These are phyloP conservation scores for Phytophthora boehmeriae DNA, from an alignment of 352 stramenopile genomes.

Conservation along the genomic window DNA sequence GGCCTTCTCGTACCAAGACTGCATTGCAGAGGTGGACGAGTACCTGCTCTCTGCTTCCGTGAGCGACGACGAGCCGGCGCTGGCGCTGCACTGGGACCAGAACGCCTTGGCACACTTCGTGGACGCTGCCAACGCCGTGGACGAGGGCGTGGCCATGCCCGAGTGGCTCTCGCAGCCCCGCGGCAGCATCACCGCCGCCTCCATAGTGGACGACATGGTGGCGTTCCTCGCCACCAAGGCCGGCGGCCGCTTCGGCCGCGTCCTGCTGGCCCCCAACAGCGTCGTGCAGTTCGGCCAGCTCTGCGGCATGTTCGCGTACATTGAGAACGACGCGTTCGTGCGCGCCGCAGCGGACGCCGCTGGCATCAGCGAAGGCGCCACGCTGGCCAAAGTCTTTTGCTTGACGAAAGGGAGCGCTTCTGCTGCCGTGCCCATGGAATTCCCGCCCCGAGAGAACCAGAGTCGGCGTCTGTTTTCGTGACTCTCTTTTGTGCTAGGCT, in stretches of 20 bases:
- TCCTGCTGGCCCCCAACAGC: constrained; percentile 40
- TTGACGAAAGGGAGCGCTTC: constrained; percentile 35
- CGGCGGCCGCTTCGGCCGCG: constrained; percentile 32
- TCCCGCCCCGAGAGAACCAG: constrained; percentile 41
- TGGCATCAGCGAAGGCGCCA: constrained; percentile 17
- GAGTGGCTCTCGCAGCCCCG: constrained; percentile 37
- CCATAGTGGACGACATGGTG: constrained; percentile 45
- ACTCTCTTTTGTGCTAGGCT: constrained; percentile 25
- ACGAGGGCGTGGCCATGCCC: constrained; percentile 25
- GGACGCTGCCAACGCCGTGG: constrained; percentile 36
- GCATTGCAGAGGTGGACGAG: constrained; percentile 41
- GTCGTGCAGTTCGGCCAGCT: constrained; percentile 53
- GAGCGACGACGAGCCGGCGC: constrained; percentile 39
- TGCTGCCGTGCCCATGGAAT: constrained; percentile 42
- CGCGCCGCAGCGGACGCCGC: constrained; percentile 31
- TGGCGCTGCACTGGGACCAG: constrained; percentile 42
- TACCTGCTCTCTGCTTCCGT: constrained; percentile 40
- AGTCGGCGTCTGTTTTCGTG: constrained; percentile 39
- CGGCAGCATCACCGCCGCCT: constrained; percentile 41
- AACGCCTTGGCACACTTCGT: constrained; percentile 40
- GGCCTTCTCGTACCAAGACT: constrained; percentile 44
- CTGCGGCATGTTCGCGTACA: constrained; percentile 47
- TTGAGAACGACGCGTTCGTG: constrained; percentile 49
- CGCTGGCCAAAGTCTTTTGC: constrained; percentile 45
- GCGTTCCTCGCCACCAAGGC: constrained; percentile 39